Base-by-base conservation (phyloP, 352 stramenopile species). In the Globisporangium middletonii region DNA sequence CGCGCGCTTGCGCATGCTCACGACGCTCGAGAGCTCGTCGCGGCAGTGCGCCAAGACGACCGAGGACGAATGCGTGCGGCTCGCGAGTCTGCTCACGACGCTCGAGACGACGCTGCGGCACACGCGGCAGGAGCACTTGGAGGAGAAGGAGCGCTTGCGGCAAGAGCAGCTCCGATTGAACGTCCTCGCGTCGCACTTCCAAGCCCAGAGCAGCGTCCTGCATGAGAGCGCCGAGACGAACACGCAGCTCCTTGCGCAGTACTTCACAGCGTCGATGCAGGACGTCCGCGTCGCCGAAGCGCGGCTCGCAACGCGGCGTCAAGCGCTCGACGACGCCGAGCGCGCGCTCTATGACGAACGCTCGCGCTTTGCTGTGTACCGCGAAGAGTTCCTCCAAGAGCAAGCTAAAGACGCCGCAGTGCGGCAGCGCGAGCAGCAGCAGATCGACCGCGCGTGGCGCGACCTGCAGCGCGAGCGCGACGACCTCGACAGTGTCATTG, bases 101-200 rank as follows among this genome's bases (percentile, higher is more conserved):
- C 62, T 93, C 1, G 83, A 91, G 63, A 57, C 65, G 15, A 79
- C 71, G 6, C 64, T 87, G 35, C 74, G 81, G 0, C 63, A 73
- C 35, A 67, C 62, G 26, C 73, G 79, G 6, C 77, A 88, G 48
- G 79, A 84, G 53, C 68, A 84, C 28, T 52, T 87, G 12, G 83
- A 91, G 26, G 79, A 93, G 49, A 86, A 88, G 47, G 81, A 93
- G 65, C 75, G 83, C 3, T 48, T 93, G 41, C 68, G 79, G 9
- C 69, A 82, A 23, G 81, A 93, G 48, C 83, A 93, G 57, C 50
- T 75, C n/a, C 80, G 83, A 0, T 41, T 93, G 4, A 73, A 80
- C 42, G 72, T 72, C 13, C 60, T 90, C 0, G 75, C 79, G 27
- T 53, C 72, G 6, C 80, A 93, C 37, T 86, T 89, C 47, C 77